These are phyloP conservation scores for Fusarium veterinarium DNA, from an alignment of 2,329 filamentous ascomycete species.

Conservation along the genomic window DNA sequence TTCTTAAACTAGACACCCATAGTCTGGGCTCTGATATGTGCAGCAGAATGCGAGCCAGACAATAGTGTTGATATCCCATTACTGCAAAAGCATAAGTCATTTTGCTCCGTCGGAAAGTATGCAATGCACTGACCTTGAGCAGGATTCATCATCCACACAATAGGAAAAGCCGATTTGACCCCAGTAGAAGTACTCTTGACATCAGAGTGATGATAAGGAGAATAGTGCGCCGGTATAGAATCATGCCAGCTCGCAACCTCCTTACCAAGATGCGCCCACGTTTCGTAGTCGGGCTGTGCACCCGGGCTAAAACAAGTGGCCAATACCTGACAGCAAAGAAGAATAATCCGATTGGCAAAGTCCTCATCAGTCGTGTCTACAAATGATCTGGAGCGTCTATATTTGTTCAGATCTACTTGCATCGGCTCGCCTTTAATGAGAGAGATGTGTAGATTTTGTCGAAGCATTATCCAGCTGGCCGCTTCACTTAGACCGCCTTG, in stretches of 20 bases:
- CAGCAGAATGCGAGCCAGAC: neutral
- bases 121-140: neutral
- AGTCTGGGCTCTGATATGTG: neutral
- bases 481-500: conserved; percentile 55
- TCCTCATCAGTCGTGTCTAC: conserved; percentile 40
- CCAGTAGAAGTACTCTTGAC: conserved; percentile 26
- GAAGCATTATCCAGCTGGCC: conserved; percentile 59
- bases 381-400: conserved; percentile 42
- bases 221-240: conserved; percentile 18
- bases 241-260: conserved; percentile 42
- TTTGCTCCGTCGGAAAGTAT: fast-evolving
- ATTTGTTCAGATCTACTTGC: conserved; percentile 52
- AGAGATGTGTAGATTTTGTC: conserved; percentile 62
- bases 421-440: conserved; percentile 54
- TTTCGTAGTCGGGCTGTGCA: conserved; percentile 36
- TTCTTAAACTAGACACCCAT: neutral
- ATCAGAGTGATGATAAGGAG: neutral
- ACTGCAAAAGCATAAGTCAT: neutral
- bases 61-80: neutral
- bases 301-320: conserved; percentile 49
- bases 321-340: conserved; percentile 47
- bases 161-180: conserved; percentile 21
- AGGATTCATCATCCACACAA: conserved; percentile 25
- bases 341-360: conserved; percentile 44
- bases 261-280: conserved; percentile 36